A percentile compares a stretch with the other conserved stretches of the same genome.
These are phyloP conservation scores for Coprinopsis sp. DNA, from an alignment of 768 basidiomycete genomes.

Conservation along the genomic window DNA sequence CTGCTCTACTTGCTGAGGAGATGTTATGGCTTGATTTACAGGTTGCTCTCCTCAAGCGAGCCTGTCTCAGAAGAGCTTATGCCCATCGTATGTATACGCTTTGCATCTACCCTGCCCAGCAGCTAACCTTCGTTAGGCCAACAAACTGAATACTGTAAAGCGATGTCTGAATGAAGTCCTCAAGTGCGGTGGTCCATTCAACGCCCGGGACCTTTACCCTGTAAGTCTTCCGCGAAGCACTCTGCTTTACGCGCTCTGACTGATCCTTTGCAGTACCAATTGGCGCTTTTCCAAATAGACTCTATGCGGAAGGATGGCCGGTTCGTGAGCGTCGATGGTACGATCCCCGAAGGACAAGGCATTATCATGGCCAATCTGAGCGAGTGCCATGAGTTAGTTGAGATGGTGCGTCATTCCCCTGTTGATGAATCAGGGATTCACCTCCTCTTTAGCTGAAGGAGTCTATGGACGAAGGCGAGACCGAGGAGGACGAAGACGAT, in stretches of 20 bases:
- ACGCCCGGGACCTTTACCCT: conserved; percentile 88
- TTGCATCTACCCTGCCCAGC: not conserved
- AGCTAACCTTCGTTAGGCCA: conserved; percentile 53
- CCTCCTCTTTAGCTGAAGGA: conserved; percentile 59
- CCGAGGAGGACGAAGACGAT: conserved; percentile 47
- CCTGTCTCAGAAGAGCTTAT: conserved; percentile 98
- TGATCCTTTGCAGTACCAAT: conserved; percentile 63
- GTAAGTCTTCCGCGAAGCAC: conserved; percentile 40
- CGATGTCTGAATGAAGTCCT: conserved; percentile 94
- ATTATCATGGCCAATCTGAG: conserved; percentile 94
- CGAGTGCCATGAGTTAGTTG: conserved; percentile 92
- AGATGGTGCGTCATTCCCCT: conserved; percentile 60
- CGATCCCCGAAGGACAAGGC: conserved; percentile 93
- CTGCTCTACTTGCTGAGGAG: conserved; percentile 87
- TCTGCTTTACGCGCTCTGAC: not conserved
- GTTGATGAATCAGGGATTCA: not conserved
- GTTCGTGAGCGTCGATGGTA: conserved; percentile 84
- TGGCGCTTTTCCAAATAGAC: conserved; percentile 94
- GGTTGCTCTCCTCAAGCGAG: conserved; percentile 88
- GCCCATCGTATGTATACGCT: conserved; percentile 64
- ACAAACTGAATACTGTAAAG: conserved; percentile 94
- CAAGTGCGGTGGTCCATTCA: conserved; percentile 93
- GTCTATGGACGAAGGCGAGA: conserved; percentile 73
- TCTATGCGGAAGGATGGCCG: conserved; percentile 89
- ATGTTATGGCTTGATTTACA: conserved; percentile 95